A percentile compares a stretch with the other conserved stretches of the same genome.
Conservation (phyloP, 805 yeast species). For the Wickerhamomyces pijperi region DNA sequence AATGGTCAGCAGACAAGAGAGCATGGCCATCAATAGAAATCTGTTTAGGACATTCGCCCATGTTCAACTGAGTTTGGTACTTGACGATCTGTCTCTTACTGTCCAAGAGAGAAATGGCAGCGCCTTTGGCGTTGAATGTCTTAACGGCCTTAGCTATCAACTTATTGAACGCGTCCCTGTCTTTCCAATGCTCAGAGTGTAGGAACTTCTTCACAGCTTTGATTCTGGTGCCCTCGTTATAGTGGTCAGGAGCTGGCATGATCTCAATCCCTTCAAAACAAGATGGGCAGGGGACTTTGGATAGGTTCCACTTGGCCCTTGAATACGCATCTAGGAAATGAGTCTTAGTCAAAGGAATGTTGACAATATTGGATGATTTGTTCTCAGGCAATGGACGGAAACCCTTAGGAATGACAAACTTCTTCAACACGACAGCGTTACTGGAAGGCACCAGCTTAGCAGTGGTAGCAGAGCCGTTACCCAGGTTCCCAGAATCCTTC, state of each 20-base stretch:
- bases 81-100: slow-evolving; percentile 36
- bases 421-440: not conserved
- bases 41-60: slow-evolving; percentile 39
- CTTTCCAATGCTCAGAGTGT: slow-evolving; percentile 39
- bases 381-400: slow-evolving; percentile 8
- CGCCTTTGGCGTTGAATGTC: slow-evolving; percentile 36
- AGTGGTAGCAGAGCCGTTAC: too few relatives aligned
- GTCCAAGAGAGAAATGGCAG: slow-evolving; percentile 39
- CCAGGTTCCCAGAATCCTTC: too few relatives aligned
- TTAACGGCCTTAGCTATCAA: slow-evolving; percentile 27
- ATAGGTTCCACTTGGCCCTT: slow-evolving; percentile 44
- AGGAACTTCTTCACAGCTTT: slow-evolving; percentile 30
- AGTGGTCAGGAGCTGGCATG: slow-evolving; percentile 50
- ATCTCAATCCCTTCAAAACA: slow-evolving; percentile 35
- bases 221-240: slow-evolving; percentile 35
- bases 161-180: slow-evolving; percentile 26
- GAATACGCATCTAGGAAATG: slow-evolving; percentile 48
- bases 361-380: slow-evolving; percentile 3
- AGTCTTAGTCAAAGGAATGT: slow-evolving; percentile 33
- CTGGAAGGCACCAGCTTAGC: too few relatives aligned
- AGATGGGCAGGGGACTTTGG: slow-evolving; percentile 43
- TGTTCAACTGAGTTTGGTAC: slow-evolving; percentile 34
- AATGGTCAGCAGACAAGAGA: slow-evolving; percentile 42
- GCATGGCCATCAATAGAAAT: slow-evolving; percentile 63
- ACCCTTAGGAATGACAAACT: slow-evolving; percentile 1